Evolutionary conservation across 139 green algal genomes (phyloP), one percentile per base, ranked within the genome.

Genomic region (Yamagishiella unicocca): DNA sequence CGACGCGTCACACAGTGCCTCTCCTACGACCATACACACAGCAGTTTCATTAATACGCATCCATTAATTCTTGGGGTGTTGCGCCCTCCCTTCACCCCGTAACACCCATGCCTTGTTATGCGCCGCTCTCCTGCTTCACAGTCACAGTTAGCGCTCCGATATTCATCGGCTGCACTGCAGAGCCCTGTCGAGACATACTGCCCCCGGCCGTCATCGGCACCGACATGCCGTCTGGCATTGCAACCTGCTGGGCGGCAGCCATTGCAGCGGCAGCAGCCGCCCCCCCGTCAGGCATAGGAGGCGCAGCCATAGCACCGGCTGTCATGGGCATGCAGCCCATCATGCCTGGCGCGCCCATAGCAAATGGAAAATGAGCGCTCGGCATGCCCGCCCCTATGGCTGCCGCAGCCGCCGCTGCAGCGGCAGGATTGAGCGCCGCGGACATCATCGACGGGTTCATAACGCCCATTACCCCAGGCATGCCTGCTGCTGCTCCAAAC

Each of bases 371-470:
- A 62, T 75, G 67, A 4, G 33, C 29, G 29, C 54, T n/a, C 8
- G 27, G 85, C 64, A 86, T 73, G 35, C 46, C 86, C n/a, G 68
- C 54, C 17, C 61, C 53, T 54, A 85, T 74, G 38, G 42, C 43
- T 46, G 68, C 46, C 6, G 40, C 31, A 2, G 55, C 67, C 4
- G 76, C 55, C 25, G 38, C 70, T 53, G 70, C 22, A n/a, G 61
- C 61, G 31, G 78, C 78, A 2, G 61, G 61, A 19, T 75, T 74
- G 19, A 85, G 53, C 2, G 62, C 62, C 10, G 62, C 62, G 21
- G 79, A 42, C 62, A 85, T 64, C 89, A 92, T 88, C 0, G 46
- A 29, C 31, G 88, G 88, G 0, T 66, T 67, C 83, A 92, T 88
- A 10, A 82, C 75, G 50, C 75, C 75, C 54, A 83, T 62, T 22